Evolutionary conservation across 1,284 basidiomycete genomes (phyloP).

Genomic region (Calocybe gambosa): DNA sequence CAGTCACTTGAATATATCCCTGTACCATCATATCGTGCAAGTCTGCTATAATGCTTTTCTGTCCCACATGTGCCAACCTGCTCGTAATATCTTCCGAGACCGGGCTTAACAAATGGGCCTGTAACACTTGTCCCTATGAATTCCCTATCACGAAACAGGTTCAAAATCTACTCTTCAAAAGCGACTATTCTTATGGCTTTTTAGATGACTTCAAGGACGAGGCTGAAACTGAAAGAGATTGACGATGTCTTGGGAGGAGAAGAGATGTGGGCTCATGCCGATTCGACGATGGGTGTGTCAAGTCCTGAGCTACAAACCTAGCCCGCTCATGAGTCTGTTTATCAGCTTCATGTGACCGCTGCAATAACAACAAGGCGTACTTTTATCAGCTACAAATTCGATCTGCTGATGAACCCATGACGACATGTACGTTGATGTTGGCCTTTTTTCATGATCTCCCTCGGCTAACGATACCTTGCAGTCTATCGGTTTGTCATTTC

Average conservation of each 20-base stretch:
- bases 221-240: conserved; percentile 78
- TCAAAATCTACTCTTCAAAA: neutral
- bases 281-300: conserved; percentile 64
- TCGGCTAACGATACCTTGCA: conserved; percentile 17
- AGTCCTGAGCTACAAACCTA: neutral
- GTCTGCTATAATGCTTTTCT: conserved; percentile 73
- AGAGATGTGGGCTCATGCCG: conserved; percentile 94
- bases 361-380: conserved; percentile 85
- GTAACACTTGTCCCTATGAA: conserved; percentile 93
- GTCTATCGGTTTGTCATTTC: conserved; percentile 39
- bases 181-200: neutral
- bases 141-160: conserved; percentile 86
- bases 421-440: conserved; percentile 69
- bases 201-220: conserved; percentile 85
- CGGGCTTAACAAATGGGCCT: conserved; percentile 86
- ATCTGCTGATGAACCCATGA: conserved; percentile 96
- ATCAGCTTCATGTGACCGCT: conserved; percentile 73
- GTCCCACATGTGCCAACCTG: conserved; percentile 91
- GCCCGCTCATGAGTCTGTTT: neutral
- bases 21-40: neutral
- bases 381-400: conserved; percentile 96
- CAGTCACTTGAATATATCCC: too few relatives aligned
- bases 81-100: conserved; percentile 76
- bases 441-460: conserved; percentile 7
- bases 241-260: conserved; percentile 94